These are phyloP conservation scores for Phytophthora idaei DNA, from an alignment of 352 stramenopile genomes.

Conservation along the genomic window DNA sequence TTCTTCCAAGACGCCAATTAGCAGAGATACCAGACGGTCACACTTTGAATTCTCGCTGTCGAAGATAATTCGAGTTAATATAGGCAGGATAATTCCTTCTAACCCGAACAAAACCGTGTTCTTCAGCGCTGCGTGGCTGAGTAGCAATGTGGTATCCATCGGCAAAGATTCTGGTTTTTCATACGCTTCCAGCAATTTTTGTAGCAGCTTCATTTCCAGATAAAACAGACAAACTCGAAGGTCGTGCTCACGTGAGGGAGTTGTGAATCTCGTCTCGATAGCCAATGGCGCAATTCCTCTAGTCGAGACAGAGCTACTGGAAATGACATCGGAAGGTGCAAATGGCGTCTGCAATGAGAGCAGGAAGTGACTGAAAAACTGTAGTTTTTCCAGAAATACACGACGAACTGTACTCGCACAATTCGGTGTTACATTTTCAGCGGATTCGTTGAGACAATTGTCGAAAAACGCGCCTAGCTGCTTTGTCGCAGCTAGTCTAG, in stretches of 20 bases:
- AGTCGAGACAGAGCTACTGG: not conserved
- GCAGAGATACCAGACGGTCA: slow-evolving; percentile 55
- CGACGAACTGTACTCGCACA: slow-evolving; percentile 11
- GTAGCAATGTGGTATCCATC: slow-evolving; percentile 45
- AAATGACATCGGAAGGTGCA: slow-evolving; percentile 10
- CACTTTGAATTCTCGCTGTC: slow-evolving; percentile 28
- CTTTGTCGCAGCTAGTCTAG: slow-evolving; percentile 23
- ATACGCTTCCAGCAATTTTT: slow-evolving; percentile 17
- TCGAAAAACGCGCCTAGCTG: slow-evolving; percentile 39
- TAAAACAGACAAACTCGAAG: slow-evolving; percentile 27
- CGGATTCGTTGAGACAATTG: slow-evolving; percentile 21
- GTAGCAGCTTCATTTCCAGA: slow-evolving; percentile 27
- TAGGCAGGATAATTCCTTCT: slow-evolving; percentile 27
- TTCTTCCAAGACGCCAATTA: slow-evolving; percentile 71
- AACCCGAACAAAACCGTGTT: slow-evolving; percentile 51
- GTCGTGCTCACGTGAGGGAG: not conserved
- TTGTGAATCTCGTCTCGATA: slow-evolving; percentile 19
- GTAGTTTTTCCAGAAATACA: slow-evolving; percentile 38
- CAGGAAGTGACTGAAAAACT: slow-evolving; percentile 61
- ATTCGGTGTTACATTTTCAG: not conserved
- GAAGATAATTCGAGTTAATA: slow-evolving; percentile 29
- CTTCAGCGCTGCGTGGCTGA: slow-evolving; percentile 52
- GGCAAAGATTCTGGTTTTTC: not conserved
- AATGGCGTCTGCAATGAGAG: slow-evolving; percentile 43
- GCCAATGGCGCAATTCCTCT: slow-evolving; percentile 29